Percentiles rank a stretch among this genome's conserved stretches.
Conservation (phyloP, 495 filamentous ascomycete genomes). For the Annulohypoxylon nitens region DNA sequence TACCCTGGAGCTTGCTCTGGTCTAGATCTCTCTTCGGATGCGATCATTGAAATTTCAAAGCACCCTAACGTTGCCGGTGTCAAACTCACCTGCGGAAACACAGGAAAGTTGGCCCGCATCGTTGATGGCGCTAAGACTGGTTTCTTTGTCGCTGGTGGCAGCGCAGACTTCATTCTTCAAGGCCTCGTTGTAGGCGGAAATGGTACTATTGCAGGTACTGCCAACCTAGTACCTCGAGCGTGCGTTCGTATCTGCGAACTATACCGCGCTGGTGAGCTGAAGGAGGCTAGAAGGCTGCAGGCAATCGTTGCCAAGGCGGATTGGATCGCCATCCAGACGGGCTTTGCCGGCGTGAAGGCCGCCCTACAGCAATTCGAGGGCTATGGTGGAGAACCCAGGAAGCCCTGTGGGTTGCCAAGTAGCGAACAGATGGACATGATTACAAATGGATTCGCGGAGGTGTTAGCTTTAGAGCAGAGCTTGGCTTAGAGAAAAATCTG, state of each 20-base stretch:
- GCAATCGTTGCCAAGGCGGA: constrained; percentile 78
- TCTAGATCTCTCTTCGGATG: constrained; percentile 85
- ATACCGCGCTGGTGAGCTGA: constrained; percentile 74
- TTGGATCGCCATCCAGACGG: constrained; percentile 84
- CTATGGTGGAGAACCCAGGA: constrained; percentile 79
- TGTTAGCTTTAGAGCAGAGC: constrained; percentile 57
- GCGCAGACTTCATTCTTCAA: constrained; percentile 87
- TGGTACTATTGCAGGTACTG: constrained; percentile 84
- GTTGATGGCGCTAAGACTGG: constrained; percentile 68
- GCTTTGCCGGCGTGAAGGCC: constrained; percentile 85
- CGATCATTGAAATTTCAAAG: constrained; percentile 77
- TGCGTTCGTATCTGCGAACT: constrained; percentile 81
- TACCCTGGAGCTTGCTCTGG: constrained; percentile 86
- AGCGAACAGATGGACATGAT: constrained; percentile 69
- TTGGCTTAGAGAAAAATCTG: constrained; percentile 31
- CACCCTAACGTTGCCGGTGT: constrained; percentile 84
- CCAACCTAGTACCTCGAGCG: constrained; percentile 80
- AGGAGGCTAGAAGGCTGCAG: constrained; percentile 78
- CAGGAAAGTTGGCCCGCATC: constrained; percentile 85
- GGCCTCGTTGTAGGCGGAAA: constrained; percentile 79
- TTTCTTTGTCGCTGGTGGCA: constrained; percentile 85
- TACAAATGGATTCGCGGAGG: constrained; percentile 72
- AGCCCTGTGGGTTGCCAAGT: constrained; percentile 70
- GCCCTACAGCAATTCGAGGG: constrained; percentile 81
- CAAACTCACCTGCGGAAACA: constrained; percentile 91